phyloP scores from a whole-genome alignment of 164 flowering plant species.

The Aristolochia californica region DNA sequence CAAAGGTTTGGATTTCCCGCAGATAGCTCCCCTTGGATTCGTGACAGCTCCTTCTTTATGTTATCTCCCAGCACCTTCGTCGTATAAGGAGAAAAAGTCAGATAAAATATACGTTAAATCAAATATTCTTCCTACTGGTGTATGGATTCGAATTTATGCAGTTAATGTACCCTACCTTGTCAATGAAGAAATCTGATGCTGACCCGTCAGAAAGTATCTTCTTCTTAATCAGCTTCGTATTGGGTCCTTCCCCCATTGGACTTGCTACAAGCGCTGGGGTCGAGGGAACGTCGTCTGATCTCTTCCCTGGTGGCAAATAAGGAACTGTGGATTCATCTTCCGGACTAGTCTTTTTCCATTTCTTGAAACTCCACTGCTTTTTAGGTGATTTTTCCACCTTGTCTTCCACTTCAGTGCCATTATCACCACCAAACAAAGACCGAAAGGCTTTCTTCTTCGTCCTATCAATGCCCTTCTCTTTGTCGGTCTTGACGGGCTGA shows the following conservation, averaged over 20 bases:
- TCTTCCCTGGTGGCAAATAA: conserved; percentile 34
- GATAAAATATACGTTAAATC: no score
- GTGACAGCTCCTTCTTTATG: conserved; percentile 63
- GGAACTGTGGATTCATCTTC: conserved; percentile 52
- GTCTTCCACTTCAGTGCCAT: conserved; percentile 18
- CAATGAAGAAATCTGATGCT: conserved; percentile 73
- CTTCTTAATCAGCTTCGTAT: conserved; percentile 53
- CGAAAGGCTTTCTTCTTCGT: conserved; percentile 41
- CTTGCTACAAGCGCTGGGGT: conserved; percentile 24
- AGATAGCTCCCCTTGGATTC: conserved; percentile 52
- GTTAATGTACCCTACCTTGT: conserved; percentile 37
- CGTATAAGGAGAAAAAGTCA: neutral
- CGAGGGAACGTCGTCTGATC: conserved; percentile 30
- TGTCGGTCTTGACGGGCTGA: conserved; percentile 14
- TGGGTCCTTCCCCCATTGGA: conserved; percentile 56
- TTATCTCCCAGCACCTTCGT: conserved; percentile 67
- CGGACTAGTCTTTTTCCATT: conserved; percentile 46
- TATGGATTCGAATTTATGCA: no score
- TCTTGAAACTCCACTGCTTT: conserved; percentile 66
- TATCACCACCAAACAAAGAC: conserved; percentile 24
- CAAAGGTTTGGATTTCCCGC: conserved; percentile 37
- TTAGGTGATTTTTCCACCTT: conserved; percentile 30
- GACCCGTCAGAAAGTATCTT: conserved; percentile 61
- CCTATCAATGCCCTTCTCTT: conserved; percentile 24
- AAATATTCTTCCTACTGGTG: no score